Conservation (phyloP, 225 moss, liverwort and hornwort species). For the Thuidium tamariscinum region DNA sequence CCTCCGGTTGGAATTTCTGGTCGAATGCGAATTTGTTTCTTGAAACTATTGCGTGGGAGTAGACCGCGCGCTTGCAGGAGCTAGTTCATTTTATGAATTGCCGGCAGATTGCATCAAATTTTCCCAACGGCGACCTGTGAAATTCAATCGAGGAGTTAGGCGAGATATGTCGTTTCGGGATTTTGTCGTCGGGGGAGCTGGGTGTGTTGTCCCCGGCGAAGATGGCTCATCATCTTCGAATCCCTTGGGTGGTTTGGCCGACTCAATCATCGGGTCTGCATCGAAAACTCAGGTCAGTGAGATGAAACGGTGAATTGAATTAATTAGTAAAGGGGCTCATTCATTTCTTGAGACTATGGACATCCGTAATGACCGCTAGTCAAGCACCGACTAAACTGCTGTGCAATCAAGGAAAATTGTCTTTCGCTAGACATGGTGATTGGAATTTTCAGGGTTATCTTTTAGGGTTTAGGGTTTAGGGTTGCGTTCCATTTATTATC, state of each 20-base stretch:
- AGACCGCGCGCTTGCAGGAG: background rate
- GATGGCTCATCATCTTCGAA: slow-evolving; percentile 85
- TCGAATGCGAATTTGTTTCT: background rate
- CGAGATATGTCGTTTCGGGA: slow-evolving; percentile 73
- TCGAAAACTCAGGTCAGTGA: slow-evolving; percentile 82
- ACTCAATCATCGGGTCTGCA: slow-evolving; percentile 71
- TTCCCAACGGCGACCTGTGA: background rate
- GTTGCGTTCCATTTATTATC: background rate
- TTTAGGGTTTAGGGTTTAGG: background rate
- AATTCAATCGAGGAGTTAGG: background rate
- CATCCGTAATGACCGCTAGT: background rate
- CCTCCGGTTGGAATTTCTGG: background rate
- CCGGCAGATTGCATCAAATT: background rate
- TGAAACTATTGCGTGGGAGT: background rate
- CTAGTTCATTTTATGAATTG: background rate
- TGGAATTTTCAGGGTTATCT: background rate
- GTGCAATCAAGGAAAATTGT: background rate
- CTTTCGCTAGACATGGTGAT: background rate
- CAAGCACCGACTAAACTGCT: background rate
- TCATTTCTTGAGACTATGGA: background rate
- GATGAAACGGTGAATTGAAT: background rate
- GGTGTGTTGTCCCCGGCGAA: slow-evolving; percentile 70
- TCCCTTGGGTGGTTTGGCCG: slow-evolving; percentile 83
- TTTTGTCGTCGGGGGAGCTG: slow-evolving; percentile 83
- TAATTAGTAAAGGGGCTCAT: background rate